Evolutionary conservation across 108 stramenopile species (phyloP), one percentile per base, ranked within the genome.

Genomic region (Schizochytrium sp.): DNA sequence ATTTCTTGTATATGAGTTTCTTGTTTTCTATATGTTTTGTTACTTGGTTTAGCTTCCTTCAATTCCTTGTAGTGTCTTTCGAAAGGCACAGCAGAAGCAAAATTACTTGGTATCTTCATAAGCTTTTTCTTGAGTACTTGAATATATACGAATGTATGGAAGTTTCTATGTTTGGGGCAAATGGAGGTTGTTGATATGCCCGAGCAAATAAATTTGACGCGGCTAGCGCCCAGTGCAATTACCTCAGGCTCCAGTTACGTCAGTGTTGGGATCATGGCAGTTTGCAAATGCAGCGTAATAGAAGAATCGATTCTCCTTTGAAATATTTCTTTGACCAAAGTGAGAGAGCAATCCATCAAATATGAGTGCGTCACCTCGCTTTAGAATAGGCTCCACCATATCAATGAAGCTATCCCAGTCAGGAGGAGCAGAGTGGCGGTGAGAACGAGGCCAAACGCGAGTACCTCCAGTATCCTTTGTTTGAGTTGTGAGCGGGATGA

Each of bases 221-320:
- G 5, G 1, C 15, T 69, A 7, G 15, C 19, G 28, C 10, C 12
- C 10, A 7, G 64, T 69, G 28, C 19, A 69, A 69, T 69, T 83
- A 55, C 3, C 40, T 83, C 59, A 60, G 59, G 19, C 19, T 10
- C 76, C 76, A 0, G 76, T 83, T 5, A 83, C 76, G 28, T 83
- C 76, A 50, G 76, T 83, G 76, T 90, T 90, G 13, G 59, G 45
- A 41, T 90, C 90, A 41, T 50, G 45, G n/a, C 61, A 4, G 57
- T 60, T 88, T 13, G 90, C 42, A 42, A 90, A 90, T 5, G 61
- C 46, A 13, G 90, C 90, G 42, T 90, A 90, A 64, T 90, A 90
- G 58, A 90, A 90, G 50, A 64, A 90, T n/a, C 90, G 88, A 46
- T 90, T 59, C 15, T 28, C 8, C 10, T 72, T 47, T 10, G 87